Percentiles rank a stretch among this genome's conserved stretches.
Evolutionary conservation across 805 yeast species (phyloP).

Genomic region (Metschnikowia drakensbergensis): DNA sequence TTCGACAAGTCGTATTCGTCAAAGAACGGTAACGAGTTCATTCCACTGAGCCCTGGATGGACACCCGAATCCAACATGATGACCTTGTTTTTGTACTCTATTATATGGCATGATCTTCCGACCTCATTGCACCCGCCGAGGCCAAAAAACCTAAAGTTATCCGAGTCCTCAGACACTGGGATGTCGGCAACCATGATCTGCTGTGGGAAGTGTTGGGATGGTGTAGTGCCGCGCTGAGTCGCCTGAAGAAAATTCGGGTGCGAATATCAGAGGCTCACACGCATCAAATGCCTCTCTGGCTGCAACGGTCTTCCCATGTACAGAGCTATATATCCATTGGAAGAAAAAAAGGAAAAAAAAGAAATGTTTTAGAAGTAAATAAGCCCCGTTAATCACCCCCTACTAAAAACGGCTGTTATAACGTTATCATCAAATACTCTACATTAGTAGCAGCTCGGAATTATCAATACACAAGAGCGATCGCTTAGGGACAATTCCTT

Average conservation of each 20-base stretch:
- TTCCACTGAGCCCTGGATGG: constrained; percentile 91
- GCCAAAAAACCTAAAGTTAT: constrained; percentile 65
- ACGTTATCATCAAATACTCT: no score
- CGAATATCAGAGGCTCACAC: background rate
- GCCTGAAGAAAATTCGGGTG: constrained; percentile 4
- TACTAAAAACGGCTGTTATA: no score
- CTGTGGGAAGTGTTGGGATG: background rate
- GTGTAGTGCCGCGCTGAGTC: constrained; percentile 2
- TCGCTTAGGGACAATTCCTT: no score
- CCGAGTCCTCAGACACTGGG: constrained; percentile 28
- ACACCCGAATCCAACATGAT: constrained; percentile 98
- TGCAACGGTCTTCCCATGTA: background rate
- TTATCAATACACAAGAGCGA: no score
- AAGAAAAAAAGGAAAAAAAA: no score
- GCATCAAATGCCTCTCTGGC: background rate
- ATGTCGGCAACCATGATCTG: constrained; percentile 11
- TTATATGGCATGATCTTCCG: constrained; percentile 91
- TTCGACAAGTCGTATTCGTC: constrained; percentile 90
- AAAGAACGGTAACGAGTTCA: constrained; percentile 88
- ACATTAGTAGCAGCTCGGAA: no score
- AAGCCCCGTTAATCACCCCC: no score
- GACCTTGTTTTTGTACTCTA: constrained; percentile 89
- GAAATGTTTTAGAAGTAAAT: no score
- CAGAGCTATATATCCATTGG: background rate
- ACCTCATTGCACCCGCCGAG: constrained; percentile 99